Percentiles rank a stretch among this genome's conserved stretches.
Evolutionary conservation across 2,329 filamentous ascomycete species (phyloP).

Genomic region (Penicillium sp.): DNA sequence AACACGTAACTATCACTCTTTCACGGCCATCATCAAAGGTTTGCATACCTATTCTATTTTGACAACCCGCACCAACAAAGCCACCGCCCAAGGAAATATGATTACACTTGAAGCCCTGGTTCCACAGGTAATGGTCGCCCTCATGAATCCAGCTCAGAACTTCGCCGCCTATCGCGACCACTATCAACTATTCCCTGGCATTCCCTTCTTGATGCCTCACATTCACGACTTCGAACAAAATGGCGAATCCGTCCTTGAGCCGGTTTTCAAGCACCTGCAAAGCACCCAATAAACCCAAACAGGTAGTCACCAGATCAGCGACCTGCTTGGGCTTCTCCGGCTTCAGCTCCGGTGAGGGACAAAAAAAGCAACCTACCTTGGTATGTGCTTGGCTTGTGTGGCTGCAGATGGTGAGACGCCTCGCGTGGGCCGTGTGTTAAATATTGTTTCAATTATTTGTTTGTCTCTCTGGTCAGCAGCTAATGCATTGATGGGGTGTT

Average conservation of each 20-base stretch:
- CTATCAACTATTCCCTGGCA: slow-evolving; percentile 33
- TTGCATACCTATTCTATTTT: slow-evolving; percentile 35
- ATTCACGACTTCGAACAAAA: slow-evolving; percentile 32
- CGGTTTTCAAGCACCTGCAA: slow-evolving; percentile 29
- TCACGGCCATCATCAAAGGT: slow-evolving; percentile 37
- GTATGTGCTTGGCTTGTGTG: slow-evolving; percentile 13
- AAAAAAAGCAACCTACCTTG: background rate
- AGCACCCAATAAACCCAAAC: background rate
- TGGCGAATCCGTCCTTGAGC: slow-evolving; percentile 28
- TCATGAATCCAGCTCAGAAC: slow-evolving; percentile 34
- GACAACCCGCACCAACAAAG: slow-evolving; percentile 20
- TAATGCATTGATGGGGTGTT: slow-evolving; percentile 1
- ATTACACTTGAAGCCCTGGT: slow-evolving; percentile 26
- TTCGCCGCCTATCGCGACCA: slow-evolving; percentile 36
- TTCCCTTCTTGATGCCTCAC: slow-evolving; percentile 42
- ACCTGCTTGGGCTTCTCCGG: background rate
- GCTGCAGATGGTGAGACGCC: slow-evolving; percentile 14
- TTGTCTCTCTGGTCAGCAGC: background rate
- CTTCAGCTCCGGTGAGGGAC: slow-evolving; percentile 2
- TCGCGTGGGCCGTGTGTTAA: background rate
- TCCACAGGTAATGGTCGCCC: slow-evolving; percentile 23
- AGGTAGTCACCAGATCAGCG: slow-evolving; percentile 1
- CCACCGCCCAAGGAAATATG: slow-evolving; percentile 12
- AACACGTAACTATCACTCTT: slow-evolving; percentile 37
- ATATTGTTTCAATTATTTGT: slow-evolving; percentile 4